A percentile compares a stretch with the other conserved stretches of the same genome.
Conservation (phyloP, 2,329 filamentous ascomycete genomes). For the Gnomoniopsis sp. region DNA sequence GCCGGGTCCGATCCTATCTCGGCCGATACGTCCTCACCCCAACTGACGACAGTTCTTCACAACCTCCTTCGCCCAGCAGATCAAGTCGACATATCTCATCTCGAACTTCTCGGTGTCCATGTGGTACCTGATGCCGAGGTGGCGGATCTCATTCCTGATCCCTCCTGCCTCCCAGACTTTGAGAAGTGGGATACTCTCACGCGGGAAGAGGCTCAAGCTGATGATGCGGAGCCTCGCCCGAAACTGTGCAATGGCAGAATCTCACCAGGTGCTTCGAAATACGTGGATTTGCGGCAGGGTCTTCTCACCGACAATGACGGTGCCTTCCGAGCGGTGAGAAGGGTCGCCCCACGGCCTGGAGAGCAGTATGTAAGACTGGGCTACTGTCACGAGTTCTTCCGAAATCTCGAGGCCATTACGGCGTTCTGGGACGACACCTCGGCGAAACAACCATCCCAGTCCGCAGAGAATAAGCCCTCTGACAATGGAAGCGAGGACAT, state of each 20-base stretch:
- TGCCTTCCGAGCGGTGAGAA: constrained; percentile 59
- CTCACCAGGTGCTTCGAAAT: constrained; percentile 56
- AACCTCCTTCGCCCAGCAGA: constrained; percentile 51
- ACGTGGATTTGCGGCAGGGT: constrained; percentile 56
- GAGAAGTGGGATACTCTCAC: constrained; percentile 47
- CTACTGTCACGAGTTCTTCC: constrained; percentile 65
- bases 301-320: constrained; percentile 53
- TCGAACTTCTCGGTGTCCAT: constrained; percentile 56
- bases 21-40: constrained; percentile 23
- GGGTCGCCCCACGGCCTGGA: constrained; percentile 52
- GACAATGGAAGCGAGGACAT: constrained; percentile 7
- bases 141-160: constrained; percentile 51
- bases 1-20: constrained; percentile 1
- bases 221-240: constrained; percentile 45
- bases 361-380: constrained; percentile 53
- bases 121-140: constrained; percentile 48
- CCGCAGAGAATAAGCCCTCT: constrained; percentile 8
- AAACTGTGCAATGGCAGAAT: constrained; percentile 50
- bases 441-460: constrained; percentile 22
- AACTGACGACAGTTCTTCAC: constrained; percentile 50
- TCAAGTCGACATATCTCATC: constrained; percentile 41
- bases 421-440: constrained; percentile 62
- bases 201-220: constrained; percentile 45
- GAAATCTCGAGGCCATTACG: constrained; percentile 57
- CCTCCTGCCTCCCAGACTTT: constrained; percentile 51